A percentile compares a stretch with the other conserved stretches of the same genome.
These are phyloP conservation scores for Pelagophyceae sp. DNA, from an alignment of 352 stramenopile species.

Conservation along the genomic window DNA sequence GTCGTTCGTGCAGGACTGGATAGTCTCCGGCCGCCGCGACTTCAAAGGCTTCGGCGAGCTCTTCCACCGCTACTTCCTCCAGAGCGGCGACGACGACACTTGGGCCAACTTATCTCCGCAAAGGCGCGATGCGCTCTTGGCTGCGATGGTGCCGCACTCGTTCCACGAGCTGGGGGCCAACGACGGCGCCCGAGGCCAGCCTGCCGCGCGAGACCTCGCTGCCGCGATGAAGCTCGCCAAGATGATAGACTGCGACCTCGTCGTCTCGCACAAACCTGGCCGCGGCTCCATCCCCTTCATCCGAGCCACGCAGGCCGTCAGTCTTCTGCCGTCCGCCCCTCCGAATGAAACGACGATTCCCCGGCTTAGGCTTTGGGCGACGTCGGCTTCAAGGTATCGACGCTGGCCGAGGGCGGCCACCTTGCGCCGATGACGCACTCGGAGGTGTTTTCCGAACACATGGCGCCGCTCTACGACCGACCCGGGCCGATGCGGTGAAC, in stretches of 20 bases:
- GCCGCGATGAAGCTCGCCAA: neutral
- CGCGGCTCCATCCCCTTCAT: neutral
- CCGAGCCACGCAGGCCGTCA: neutral
- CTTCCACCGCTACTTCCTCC: neutral
- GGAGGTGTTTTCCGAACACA: no score
- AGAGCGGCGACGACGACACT: neutral
- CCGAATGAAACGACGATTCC: no score
- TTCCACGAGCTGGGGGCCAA: neutral
- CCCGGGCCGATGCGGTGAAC: no score
- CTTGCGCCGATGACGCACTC: slow-evolving; percentile 2
- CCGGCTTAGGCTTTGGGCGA: no score
- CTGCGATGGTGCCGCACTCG: neutral
- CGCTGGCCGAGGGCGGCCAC: neutral
- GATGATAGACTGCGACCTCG: neutral
- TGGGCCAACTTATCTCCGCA: neutral
- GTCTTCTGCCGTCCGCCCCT: no score
- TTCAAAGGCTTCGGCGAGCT: no score
- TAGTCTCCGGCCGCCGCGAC: no score
- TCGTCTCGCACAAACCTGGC: neutral
- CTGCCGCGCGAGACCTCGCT: neutral
- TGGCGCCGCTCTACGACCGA: no score
- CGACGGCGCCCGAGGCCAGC: neutral
- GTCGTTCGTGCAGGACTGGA: neutral
- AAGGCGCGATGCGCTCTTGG: neutral
- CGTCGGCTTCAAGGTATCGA: neutral